phyloP scores from a whole-genome alignment of 257 asterid species.

The Solanum tacnaense region DNA sequence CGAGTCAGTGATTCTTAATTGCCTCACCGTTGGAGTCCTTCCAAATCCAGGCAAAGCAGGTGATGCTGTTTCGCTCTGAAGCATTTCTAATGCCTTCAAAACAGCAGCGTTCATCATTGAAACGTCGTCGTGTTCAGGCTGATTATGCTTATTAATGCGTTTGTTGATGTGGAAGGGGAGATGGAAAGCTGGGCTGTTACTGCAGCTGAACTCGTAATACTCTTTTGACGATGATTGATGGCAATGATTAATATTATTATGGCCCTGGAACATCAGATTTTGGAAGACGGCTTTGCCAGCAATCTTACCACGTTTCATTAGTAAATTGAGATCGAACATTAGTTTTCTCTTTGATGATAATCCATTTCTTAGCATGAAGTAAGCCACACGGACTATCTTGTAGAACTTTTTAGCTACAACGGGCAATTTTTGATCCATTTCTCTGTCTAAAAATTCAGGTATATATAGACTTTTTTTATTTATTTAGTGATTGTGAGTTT shows the following conservation, averaged over 20 bases:
- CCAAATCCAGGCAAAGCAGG: constrained; percentile 30
- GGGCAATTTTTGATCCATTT: constrained; percentile 9
- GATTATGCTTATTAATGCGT: background rate
- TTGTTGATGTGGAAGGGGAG: constrained; percentile 33
- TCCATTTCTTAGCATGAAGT: constrained; percentile 22
- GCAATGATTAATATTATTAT: background rate
- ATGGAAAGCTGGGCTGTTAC: constrained; percentile 35
- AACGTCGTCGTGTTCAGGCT: constrained; percentile 9
- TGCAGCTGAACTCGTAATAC: constrained; percentile 83
- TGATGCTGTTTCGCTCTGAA: constrained; percentile 25
- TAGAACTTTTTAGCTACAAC: constrained; percentile 11
- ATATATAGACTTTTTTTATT: no score
- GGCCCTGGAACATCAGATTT: constrained; percentile 1
- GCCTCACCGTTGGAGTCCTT: constrained; percentile 22
- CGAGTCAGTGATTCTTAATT: constrained; percentile 25
- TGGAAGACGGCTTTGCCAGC: constrained; percentile 24
- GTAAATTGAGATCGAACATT: constrained; percentile 16
- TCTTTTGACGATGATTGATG: constrained; percentile 7
- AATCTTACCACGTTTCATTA: constrained; percentile 35
- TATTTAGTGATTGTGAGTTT: background rate
- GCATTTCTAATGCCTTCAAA: constrained; percentile 30
- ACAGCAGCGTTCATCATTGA: constrained; percentile 7
- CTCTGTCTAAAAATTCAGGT: no score
- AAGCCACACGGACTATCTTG: background rate
- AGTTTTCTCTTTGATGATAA: constrained; percentile 31